Conservation (phyloP, 768 basidiomycete species). For the Xanthoconium stramineum region DNA sequence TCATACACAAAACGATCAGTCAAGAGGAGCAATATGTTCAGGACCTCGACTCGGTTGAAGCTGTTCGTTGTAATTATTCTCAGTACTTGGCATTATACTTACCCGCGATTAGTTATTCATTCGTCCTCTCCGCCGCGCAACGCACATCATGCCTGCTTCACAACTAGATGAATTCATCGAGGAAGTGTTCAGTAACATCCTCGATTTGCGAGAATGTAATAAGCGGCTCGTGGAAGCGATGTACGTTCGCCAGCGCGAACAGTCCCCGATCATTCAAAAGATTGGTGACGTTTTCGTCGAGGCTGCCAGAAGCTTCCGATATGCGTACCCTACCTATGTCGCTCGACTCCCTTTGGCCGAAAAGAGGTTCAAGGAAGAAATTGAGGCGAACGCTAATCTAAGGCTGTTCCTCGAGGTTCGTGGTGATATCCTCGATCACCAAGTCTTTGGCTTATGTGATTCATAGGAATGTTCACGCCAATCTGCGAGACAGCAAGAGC, state of each 20-base stretch:
- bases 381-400: slow-evolving; percentile 77
- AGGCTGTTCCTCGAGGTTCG: slow-evolving; percentile 80
- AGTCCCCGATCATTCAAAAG: slow-evolving; percentile 73
- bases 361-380: slow-evolving; percentile 82
- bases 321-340: slow-evolving; percentile 82
- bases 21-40: slow-evolving; percentile 88
- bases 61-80: slow-evolving; percentile 37
- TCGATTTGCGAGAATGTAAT: slow-evolving; percentile 83
- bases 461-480: slow-evolving; percentile 37
- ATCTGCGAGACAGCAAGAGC: slow-evolving; percentile 50
- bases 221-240: slow-evolving; percentile 80
- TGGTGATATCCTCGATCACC: not conserved
- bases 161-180: slow-evolving; percentile 82
- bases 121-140: slow-evolving; percentile 47
- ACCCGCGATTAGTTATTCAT: slow-evolving; percentile 47
- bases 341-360: slow-evolving; percentile 84
- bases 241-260: slow-evolving; percentile 80
- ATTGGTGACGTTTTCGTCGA: slow-evolving; percentile 90
- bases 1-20: slow-evolving; percentile 84
- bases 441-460: not conserved
- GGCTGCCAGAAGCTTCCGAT: slow-evolving; percentile 82
- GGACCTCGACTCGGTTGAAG: slow-evolving; percentile 82
- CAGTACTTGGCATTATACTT: slow-evolving; percentile 33
- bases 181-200: slow-evolving; percentile 85
- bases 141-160: slow-evolving; percentile 54